These are phyloP conservation scores for Acer saccharum DNA, from an alignment of 345 rosid species.

Conservation along the genomic window DNA sequence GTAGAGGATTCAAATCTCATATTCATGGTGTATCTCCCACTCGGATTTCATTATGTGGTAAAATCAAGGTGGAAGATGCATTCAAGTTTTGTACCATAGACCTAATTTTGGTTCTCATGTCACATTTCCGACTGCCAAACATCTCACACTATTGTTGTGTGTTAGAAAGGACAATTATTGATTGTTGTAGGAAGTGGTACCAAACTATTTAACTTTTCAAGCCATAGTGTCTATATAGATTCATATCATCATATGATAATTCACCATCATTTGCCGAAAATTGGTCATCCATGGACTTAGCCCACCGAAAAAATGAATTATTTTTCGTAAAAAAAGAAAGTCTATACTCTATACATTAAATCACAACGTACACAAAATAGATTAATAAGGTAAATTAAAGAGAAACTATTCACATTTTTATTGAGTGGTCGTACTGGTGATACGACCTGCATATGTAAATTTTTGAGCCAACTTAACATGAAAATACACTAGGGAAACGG, in stretches of 20 bases:
- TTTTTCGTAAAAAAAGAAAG: background rate
- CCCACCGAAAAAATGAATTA: background rate
- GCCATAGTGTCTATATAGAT: background rate
- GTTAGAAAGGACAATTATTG: no score
- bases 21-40: no score
- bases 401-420: no score
- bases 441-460: no score
- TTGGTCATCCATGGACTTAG: background rate
- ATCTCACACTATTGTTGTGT: background rate
- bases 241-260: background rate
- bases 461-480: no score
- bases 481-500: no score
- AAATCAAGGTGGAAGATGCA: no score
- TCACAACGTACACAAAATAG: no score
- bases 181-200: background rate
- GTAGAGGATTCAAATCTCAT: no score
- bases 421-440: no score
- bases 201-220: background rate
- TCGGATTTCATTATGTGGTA: no score
- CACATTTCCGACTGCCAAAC: background rate
- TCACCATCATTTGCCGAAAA: background rate
- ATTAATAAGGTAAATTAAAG: no score
- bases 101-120: slow-evolving; percentile 7
- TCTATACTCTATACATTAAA: background rate
- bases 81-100: background rate